Conservation (phyloP, 441 rosid species). For the Melastoma candidum region DNA sequence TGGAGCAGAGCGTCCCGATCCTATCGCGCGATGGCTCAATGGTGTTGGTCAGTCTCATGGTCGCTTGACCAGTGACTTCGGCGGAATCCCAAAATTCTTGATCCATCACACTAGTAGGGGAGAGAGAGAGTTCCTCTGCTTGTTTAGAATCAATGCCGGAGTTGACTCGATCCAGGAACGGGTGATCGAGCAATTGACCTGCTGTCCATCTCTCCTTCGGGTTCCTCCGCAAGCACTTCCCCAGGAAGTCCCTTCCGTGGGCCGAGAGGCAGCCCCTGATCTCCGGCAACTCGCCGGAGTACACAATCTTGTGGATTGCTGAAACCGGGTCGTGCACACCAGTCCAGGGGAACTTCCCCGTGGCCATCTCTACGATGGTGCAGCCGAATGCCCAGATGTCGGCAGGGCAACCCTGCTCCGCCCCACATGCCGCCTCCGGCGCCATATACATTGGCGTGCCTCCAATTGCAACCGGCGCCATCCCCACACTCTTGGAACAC, state of each 20-base stretch:
- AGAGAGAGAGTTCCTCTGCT: conserved; percentile 1
- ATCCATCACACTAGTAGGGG: conserved; percentile 17
- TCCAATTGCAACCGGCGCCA: conserved; percentile 15
- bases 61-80: not conserved
- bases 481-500: conserved; percentile 40
- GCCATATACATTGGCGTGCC: conserved; percentile 28
- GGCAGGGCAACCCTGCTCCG: conserved; percentile 7
- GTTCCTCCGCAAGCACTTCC: conserved; percentile 13
- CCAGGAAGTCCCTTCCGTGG: conserved; percentile 12
- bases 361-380: conserved; percentile 17
- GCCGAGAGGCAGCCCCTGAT: conserved; percentile 7
- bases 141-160: not conserved
- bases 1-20: too few relatives aligned
- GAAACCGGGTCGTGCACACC: conserved; percentile 6
- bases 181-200: conserved; percentile 7
- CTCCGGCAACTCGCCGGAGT: conserved; percentile 11
- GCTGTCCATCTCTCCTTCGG: conserved; percentile 12
- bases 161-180: conserved; percentile 1
- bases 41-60: too few relatives aligned
- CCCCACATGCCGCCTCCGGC: conserved; percentile 13
- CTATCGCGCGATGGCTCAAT: too few relatives aligned
- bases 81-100: conserved; percentile 6
- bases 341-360: conserved; percentile 5
- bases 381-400: conserved; percentile 17
- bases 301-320: conserved; percentile 11